These are phyloP conservation scores for Herpetomonas samuelpessoai DNA, from an alignment of 208 protist species.

Conservation along the genomic window DNA sequence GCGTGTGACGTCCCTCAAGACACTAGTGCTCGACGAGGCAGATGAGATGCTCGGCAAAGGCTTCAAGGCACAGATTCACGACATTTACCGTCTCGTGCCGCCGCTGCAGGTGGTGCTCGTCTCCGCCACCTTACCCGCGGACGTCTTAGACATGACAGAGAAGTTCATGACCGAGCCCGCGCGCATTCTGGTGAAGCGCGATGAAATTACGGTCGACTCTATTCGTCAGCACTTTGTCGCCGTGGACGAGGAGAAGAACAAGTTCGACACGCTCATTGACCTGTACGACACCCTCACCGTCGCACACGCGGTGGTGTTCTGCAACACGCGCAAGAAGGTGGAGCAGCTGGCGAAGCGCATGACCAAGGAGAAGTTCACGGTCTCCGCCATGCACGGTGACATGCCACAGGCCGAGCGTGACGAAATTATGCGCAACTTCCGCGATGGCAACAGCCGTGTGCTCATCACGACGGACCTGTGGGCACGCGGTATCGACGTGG, in stretches of 20 bases:
- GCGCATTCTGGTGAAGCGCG: slow-evolving; percentile 98
- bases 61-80: slow-evolving; percentile 99
- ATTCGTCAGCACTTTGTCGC: slow-evolving; percentile 98
- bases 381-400: slow-evolving; percentile 96
- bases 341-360: slow-evolving; percentile 98
- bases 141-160: slow-evolving; percentile 94
- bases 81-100: slow-evolving; percentile 96
- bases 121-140: slow-evolving; percentile 85
- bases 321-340: slow-evolving; percentile 99
- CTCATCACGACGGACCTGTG: slow-evolving; percentile 99
- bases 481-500: slow-evolving; percentile 96
- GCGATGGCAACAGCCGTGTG: slow-evolving; percentile 95
- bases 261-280: slow-evolving; percentile 99
- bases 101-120: slow-evolving; percentile 91
- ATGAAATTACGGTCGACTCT: slow-evolving; percentile 98
- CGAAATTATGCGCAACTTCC: slow-evolving; percentile 97
- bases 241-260: slow-evolving; percentile 98
- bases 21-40: slow-evolving; percentile 98
- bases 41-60: slow-evolving; percentile 99
- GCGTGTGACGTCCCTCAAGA: slow-evolving; percentile 76
- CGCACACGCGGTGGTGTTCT: slow-evolving; percentile 99
- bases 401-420: slow-evolving; percentile 98
- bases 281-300: slow-evolving; percentile 99
- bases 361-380: slow-evolving; percentile 94
- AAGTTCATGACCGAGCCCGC: slow-evolving; percentile 99